These are phyloP conservation scores for Xylaria cubensis DNA, from an alignment of 495 filamentous ascomycete genomes.

Conservation along the genomic window DNA sequence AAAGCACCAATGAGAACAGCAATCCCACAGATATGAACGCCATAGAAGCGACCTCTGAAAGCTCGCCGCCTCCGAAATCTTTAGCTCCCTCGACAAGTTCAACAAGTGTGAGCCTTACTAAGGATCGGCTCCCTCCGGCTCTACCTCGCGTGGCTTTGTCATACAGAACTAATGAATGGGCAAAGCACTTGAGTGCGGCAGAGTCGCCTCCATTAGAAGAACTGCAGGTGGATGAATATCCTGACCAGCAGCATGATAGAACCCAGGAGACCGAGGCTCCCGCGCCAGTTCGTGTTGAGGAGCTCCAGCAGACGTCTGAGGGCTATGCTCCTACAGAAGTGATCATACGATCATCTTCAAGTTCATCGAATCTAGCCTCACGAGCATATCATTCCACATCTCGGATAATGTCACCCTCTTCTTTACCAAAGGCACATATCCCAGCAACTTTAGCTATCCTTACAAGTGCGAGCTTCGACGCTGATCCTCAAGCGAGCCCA, in stretches of 20 bases:
- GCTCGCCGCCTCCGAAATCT: conserved; percentile 41
- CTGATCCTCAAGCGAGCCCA: conserved; percentile 34
- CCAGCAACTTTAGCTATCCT: conserved; percentile 29
- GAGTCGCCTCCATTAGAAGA: conserved; percentile 77
- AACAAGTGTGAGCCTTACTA: conserved; percentile 50
- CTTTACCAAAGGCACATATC: conserved; percentile 51
- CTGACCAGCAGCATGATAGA: conserved; percentile 29
- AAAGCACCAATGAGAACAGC: conserved; percentile 27
- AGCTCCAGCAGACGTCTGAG: conserved; percentile 73
- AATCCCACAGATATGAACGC: conserved; percentile 23
- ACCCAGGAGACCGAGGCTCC: conserved; percentile 54
- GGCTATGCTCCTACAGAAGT: conserved; percentile 50
- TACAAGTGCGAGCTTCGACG: conserved; percentile 25
- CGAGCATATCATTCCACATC: conserved; percentile 51
- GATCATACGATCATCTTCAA: conserved; percentile 43
- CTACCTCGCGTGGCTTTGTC: conserved; percentile 77
- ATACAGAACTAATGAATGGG: conserved; percentile 96
- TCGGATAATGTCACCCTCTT: conserved; percentile 46
- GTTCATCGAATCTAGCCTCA: conserved; percentile 42
- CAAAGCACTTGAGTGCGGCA: conserved; percentile 82
- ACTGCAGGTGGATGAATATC: conserved; percentile 53
- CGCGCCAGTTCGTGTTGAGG: conserved; percentile 67
- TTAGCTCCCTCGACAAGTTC: conserved; percentile 49
- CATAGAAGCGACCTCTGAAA: conserved; percentile 31
- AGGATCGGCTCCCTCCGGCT: conserved; percentile 57